Percentiles rank a stretch among this genome's conserved stretches.
Evolutionary conservation across 768 basidiomycete genomes (phyloP).

Genomic region (Tylopilus cervinicoccineus): DNA sequence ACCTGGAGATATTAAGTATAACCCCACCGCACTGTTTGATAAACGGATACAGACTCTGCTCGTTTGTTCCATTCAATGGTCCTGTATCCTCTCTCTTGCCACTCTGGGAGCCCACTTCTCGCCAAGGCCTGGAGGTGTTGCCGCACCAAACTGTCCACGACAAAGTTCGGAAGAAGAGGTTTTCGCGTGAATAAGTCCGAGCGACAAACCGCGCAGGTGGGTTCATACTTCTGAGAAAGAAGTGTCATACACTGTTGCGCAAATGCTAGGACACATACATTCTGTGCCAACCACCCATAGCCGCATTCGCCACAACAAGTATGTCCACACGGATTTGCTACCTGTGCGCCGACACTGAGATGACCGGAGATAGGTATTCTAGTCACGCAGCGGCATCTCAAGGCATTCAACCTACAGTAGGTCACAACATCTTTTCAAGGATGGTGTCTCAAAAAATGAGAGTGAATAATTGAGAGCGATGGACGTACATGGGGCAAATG

Average conservation of each 20-base stretch:
- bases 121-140: conserved; percentile 51
- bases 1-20: conserved; percentile 8
- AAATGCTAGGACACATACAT: conserved; percentile 34
- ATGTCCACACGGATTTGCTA: conserved; percentile 72
- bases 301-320: conserved; percentile 68
- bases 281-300: conserved; percentile 53
- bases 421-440: conserved; percentile 62
- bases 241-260: not conserved
- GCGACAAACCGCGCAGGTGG: conserved; percentile 61
- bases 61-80: conserved; percentile 50
- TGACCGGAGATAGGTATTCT: not conserved
- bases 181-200: conserved; percentile 34
- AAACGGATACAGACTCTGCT: conserved; percentile 43
- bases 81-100: conserved; percentile 46
- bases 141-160: conserved; percentile 56
- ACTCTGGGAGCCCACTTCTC: conserved; percentile 45
- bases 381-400: not conserved
- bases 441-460: not conserved
- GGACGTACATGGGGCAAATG: conserved; percentile 66
- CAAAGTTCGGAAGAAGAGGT: conserved; percentile 63
- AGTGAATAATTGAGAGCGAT: not conserved
- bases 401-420: conserved; percentile 48
- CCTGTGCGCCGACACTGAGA: conserved; percentile 54
- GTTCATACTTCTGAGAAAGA: conserved; percentile 34
- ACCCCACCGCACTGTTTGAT: not conserved